Conservation (phyloP, 192 early-diverging fungal species). For the Rhizoclosmatium sp. region DNA sequence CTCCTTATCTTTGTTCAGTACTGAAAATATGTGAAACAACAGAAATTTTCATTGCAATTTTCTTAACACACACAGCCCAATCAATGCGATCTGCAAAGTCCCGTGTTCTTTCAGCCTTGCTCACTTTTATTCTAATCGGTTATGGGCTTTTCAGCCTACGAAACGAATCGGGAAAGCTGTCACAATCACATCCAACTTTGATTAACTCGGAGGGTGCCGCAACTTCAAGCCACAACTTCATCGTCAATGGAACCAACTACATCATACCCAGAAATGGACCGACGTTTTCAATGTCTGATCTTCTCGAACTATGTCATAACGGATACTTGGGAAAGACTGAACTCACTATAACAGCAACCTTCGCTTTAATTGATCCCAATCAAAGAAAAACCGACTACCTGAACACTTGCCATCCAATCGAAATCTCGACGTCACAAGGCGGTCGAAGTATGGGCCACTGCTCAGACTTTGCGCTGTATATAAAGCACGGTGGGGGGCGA, state of each 20-base stretch:
- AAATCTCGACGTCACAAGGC: slow-evolving; percentile 14
- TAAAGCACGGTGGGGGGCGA: slow-evolving; percentile 15
- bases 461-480: slow-evolving; percentile 32
- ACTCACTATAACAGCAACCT: neutral
- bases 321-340: neutral
- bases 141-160: no score
- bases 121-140: no score
- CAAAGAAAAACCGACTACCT: neutral
- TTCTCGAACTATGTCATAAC: slow-evolving; percentile 4
- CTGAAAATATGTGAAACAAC: no score
- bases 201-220: no score
- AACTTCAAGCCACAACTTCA: neutral
- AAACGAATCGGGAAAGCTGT: no score
- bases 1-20: no score
- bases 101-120: no score
- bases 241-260: slow-evolving; percentile 17
- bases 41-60: no score
- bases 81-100: no score
- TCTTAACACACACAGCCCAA: no score
- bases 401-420: slow-evolving; percentile 7
- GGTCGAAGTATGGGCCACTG: slow-evolving; percentile 31
- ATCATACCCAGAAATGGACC: neutral
- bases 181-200: no score
- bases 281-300: neutral
- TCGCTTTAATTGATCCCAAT: neutral